Base-by-base conservation (phyloP, 805 yeast genomes). In the Teunomyces lycoperdinae region DNA sequence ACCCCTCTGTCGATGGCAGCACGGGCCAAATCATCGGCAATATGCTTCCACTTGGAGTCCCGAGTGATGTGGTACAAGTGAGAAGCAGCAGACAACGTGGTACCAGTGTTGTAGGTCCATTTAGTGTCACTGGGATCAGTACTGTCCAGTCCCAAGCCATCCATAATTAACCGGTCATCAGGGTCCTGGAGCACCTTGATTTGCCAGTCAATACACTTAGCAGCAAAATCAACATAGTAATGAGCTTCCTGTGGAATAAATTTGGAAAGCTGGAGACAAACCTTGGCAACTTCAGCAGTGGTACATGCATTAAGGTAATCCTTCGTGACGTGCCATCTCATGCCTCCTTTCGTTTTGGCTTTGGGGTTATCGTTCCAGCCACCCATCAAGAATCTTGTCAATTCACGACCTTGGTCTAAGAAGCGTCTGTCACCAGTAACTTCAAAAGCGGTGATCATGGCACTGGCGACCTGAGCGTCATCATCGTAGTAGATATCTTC, bases 391-490 rank as follows among this genome's bases (percentile, higher is more conserved):
- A 84, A 84, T 36, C 80, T 62, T 47, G 78, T 82, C 55, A 82
- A 68, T 52, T 81, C 85, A 43, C 80, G 70, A 6, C 83, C 86
- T 54, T 71, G 70, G 54, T 77, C 81, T 50, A 85, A 67, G 58
- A 71, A 81, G 41, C 68, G 67, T 54, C 67, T 67, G 51, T 83
- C 78, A 1, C 77, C 78, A 1, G 89, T 83, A 20, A 81, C 87
- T 57, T 84, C 89, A 58, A 80, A 84, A 1, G 87, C 87, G 2
- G 82, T 76, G 48, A 85, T 67, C 54, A 83, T 70, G 3, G 84
- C 85, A 55, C 82, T 72, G 11, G 86, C 84, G 10, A 84, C 80
- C 60, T 85, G 91, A 2, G 90, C 91, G 59, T 84, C 86, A 58
- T 85, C 91, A 58, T 85, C 89, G 52, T 81, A 81, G 62, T 84